Conservation (phyloP, 73 alveolate species). For the Paramecium biaurelia region DNA sequence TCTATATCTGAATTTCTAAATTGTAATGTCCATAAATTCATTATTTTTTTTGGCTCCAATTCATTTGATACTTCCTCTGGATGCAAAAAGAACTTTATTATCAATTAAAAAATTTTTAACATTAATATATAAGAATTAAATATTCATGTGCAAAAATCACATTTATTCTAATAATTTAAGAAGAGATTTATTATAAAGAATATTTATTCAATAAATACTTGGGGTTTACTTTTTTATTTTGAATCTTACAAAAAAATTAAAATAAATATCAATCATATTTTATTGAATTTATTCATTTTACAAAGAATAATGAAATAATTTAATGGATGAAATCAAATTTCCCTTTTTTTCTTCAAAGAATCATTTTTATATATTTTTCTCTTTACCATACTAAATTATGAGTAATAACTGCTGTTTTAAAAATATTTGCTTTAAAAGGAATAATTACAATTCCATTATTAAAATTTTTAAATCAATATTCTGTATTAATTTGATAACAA, state of each 20-base stretch:
- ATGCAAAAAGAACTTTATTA: background rate
- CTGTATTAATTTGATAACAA: too few species aligned
- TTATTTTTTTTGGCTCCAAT: background rate
- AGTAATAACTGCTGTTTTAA: background rate
- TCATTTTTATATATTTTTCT: too few species aligned
- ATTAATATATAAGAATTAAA: background rate
- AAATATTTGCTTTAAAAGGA: background rate
- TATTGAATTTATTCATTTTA: too few species aligned
- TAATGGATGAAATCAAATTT: background rate
- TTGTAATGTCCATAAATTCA: background rate
- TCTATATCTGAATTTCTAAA: background rate
- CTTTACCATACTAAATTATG: background rate
- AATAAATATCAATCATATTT: background rate
- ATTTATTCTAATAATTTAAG: too few species aligned
- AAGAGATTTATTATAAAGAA: too few species aligned
- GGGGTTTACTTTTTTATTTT: too few species aligned
- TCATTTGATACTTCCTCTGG: background rate
- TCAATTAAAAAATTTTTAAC: background rate
- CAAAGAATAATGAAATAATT: too few species aligned
- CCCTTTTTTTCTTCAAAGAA: background rate
- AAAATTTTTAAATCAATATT: too few species aligned
- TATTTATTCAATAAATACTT: too few species aligned
- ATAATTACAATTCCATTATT: too few species aligned
- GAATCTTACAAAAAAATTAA: background rate
- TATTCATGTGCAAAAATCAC: background rate